A percentile compares a stretch with the other conserved stretches of the same genome.
Evolutionary conservation across 306 rosid genomes (phyloP).

Genomic region (Lupinus albus): DNA sequence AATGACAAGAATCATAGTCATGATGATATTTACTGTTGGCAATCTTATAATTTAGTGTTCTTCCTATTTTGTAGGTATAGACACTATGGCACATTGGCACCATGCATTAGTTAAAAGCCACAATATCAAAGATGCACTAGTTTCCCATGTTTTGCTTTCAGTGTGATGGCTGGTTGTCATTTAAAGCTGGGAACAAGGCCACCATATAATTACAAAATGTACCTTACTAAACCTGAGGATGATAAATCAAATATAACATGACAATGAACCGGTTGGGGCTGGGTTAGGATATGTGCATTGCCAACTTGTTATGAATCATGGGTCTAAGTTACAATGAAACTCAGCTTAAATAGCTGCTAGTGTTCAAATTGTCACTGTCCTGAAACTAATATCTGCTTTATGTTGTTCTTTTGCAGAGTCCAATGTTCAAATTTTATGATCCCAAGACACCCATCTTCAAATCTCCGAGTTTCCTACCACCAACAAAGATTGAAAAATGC

Average conservation of each 20-base stretch:
- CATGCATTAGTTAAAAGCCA: not conserved
- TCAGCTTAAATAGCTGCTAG: conserved; percentile 9
- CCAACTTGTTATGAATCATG: not conserved
- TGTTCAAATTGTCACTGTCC: conserved; percentile 8
- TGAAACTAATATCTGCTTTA: conserved; percentile 33
- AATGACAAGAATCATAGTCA: too few relatives aligned
- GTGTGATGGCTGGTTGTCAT: not conserved
- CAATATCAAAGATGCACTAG: not conserved
- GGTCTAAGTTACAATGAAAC: not conserved
- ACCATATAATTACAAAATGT: conserved; percentile 9
- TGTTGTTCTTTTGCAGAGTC: conserved; percentile 52
- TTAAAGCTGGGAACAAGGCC: not conserved
- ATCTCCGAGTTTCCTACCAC: conserved; percentile 91
- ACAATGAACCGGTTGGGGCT: not conserved
- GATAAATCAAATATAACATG: not conserved
- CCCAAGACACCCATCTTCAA: conserved; percentile 86
- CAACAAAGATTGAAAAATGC: conserved; percentile 85
- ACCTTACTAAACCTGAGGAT: conserved; percentile 6
- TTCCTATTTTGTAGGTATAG: conserved; percentile 5
- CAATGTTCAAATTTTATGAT: conserved; percentile 80
- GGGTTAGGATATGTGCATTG: too few relatives aligned
- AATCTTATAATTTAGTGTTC: not conserved
- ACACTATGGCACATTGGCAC: not conserved
- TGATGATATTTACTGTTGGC: conserved; percentile 11
- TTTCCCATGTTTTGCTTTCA: conserved; percentile 4